phyloP scores from a whole-genome alignment of 164 flowering plant genomes.

The Houttuynia cordata region DNA sequence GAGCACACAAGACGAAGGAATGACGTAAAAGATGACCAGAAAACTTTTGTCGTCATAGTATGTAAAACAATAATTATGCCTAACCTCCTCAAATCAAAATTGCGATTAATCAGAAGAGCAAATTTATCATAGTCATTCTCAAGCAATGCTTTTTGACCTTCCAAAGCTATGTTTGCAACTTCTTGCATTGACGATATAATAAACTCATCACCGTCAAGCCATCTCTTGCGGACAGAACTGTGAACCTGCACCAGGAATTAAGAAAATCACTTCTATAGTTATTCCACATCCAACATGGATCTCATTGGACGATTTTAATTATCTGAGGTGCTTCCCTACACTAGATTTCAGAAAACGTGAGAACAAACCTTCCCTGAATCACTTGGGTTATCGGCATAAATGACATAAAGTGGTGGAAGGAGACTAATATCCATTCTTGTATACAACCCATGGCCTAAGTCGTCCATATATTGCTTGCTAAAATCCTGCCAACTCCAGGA shows the following conservation, averaged over 20 bases:
- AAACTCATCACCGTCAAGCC: slow-evolving; percentile 82
- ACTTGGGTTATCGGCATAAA: slow-evolving; percentile 96
- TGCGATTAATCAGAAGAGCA: slow-evolving; percentile 66
- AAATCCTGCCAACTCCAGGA: slow-evolving; percentile 47
- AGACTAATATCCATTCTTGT: slow-evolving; percentile 58
- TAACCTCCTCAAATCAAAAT: slow-evolving; percentile 92
- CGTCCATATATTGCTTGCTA: slow-evolving; percentile 62
- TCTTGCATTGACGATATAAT: slow-evolving; percentile 67
- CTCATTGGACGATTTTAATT: not conserved
- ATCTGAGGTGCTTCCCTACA: not conserved
- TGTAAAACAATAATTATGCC: no score
- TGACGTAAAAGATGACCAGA: not conserved
- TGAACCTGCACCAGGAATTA: slow-evolving; percentile 52
- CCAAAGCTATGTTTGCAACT: slow-evolving; percentile 62
- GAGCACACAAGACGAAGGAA: no score
- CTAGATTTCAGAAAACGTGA: no score
- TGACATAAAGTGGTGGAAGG: slow-evolving; percentile 82
- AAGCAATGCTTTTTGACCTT: slow-evolving; percentile 52
- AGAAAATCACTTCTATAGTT: not conserved
- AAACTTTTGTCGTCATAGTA: not conserved
- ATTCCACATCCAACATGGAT: no score
- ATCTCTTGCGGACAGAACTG: slow-evolving; percentile 80
- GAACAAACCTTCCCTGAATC: slow-evolving; percentile 88
- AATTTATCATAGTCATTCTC: slow-evolving; percentile 53
- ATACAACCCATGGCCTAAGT: slow-evolving; percentile 73